Evolutionary conservation across 306 rosid species (phyloP), one percentile per base, ranked within the genome.

Genomic region (Gastrolobium villosum): DNA sequence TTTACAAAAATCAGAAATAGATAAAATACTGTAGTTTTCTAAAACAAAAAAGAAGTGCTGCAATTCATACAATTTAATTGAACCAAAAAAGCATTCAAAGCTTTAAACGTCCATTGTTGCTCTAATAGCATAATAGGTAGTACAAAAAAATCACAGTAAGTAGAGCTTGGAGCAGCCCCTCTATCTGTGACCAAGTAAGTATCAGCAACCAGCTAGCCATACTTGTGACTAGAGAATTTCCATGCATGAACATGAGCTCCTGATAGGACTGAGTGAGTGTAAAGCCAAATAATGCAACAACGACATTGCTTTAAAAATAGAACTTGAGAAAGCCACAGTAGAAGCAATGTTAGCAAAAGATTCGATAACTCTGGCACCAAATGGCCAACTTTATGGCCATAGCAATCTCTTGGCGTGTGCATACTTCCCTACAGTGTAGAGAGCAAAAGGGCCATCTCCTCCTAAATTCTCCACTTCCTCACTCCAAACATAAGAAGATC

Each of bases 301-400:
- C 45, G 71, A 20, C 26, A 65, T 28, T 74, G 75, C 74, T 64
- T 64, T 26, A 30, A 49, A 39, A 74, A 74, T 39, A 7, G 7
- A 20, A 34, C 81, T 75, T 67, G 35, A 65, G 54, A 45, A 75
- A 5, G 40, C 48, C 4, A 30, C 8, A 31, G 43, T 31, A 50
- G n/a, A 45, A 63, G 71, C 71, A 72, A 83, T 7, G 26, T 35
- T 54, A 74, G 77, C 45, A 54, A n/a, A 81, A 10, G 44, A 55
- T 60, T 65, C 41, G 54, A 72, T 30, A 55, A 31, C 31, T 69
- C 39, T 14, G 32, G 32, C 14, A 34, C 75, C 61, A 56, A 54
- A 67, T 59, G 68, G 13, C 64, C 80, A 76, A 41, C 41, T 39
- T 32, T 3, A 30, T 7, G n/a, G 62, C 60, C 71, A 13, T 59